Conservation (phyloP, 1,139 yeast species). For the Blastobotrys arbuscula region DNA sequence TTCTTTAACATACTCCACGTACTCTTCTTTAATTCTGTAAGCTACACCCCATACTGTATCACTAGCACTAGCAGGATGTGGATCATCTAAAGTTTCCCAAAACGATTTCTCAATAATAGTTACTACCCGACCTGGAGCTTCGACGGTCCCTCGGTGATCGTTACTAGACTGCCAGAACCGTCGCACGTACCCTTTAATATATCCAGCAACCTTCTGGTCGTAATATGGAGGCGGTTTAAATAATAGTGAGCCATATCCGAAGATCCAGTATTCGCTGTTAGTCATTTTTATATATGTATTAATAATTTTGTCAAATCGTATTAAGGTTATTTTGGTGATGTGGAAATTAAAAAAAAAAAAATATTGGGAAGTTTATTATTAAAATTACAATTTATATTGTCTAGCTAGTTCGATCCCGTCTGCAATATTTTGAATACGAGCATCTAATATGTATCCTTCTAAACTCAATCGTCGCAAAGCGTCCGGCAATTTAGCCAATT, state of each 20-base stretch:
- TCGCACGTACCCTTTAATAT: slow-evolving; percentile 67
- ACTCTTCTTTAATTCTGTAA: slow-evolving; percentile 65
- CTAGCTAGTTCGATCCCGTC: slow-evolving; percentile 57
- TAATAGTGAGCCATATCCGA: slow-evolving; percentile 86
- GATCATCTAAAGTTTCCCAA: slow-evolving; percentile 39
- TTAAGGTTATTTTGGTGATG: no score
- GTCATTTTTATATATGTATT: neutral
- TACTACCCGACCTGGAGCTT: slow-evolving; percentile 79
- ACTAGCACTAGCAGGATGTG: slow-evolving; percentile 39
- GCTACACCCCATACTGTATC: slow-evolving; percentile 80
- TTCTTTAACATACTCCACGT: slow-evolving; percentile 54
- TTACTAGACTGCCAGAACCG: slow-evolving; percentile 89
- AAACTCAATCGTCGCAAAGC: slow-evolving; percentile 46
- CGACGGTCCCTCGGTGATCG: slow-evolving; percentile 89
- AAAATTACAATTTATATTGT: slow-evolving; percentile 5
- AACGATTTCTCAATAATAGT: slow-evolving; percentile 59
- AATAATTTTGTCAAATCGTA: no score
- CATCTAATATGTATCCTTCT: slow-evolving; percentile 75
- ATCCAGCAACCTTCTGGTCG: slow-evolving; percentile 61
- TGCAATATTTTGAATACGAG: slow-evolving; percentile 81
- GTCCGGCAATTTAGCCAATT: slow-evolving; percentile 52
- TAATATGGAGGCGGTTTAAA: slow-evolving; percentile 87
- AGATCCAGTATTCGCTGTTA: slow-evolving; percentile 52
- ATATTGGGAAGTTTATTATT: neutral
- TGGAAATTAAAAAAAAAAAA: neutral